These are phyloP conservation scores for Juglanconis sp. DNA, from an alignment of 2,329 filamentous ascomycete genomes.

Conservation along the genomic window DNA sequence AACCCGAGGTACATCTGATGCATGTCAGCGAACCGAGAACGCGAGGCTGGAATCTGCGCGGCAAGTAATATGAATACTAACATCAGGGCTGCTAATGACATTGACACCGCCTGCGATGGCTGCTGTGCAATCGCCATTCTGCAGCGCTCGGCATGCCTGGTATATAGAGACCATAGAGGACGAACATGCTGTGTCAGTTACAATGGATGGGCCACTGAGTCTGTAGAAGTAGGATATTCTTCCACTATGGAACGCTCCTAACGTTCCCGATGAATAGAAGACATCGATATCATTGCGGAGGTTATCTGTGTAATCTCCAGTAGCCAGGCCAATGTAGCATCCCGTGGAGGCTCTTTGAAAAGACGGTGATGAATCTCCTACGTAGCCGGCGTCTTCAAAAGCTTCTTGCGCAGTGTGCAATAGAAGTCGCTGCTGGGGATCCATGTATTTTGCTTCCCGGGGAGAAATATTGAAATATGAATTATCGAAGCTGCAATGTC, in stretches of 20 bases:
- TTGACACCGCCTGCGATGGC: conserved; percentile 30
- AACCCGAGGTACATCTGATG: conserved; percentile 21
- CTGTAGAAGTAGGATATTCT: conserved; percentile 32
- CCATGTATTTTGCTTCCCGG: conserved; percentile 33
- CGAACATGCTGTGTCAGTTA: conserved; percentile 35
- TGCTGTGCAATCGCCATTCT: conserved; percentile 25
- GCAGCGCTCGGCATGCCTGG: conserved; percentile 28
- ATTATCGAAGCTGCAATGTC: neutral
- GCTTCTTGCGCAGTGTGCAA: conserved; percentile 40
- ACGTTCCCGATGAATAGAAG: conserved; percentile 29
- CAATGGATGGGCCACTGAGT: conserved; percentile 29
- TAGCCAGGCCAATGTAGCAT: neutral
- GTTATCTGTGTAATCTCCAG: neutral
- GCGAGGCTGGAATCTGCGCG: neutral
- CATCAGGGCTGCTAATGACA: conserved; percentile 25
- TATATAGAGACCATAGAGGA: conserved; percentile 35
- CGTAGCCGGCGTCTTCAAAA: conserved; percentile 25
- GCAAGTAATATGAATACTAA: neutral
- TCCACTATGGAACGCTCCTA: conserved; percentile 26
- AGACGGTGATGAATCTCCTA: neutral
- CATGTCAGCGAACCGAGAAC: too few species aligned
- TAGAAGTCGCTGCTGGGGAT: conserved; percentile 36
- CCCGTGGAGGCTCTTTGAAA: neutral
- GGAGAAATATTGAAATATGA: conserved; percentile 32
- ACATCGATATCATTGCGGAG: conserved; percentile 28